Percentiles rank a stretch among this genome's conserved stretches.
These are phyloP conservation scores for Tirmania nivea DNA, from an alignment of 495 filamentous ascomycete species.

Conservation along the genomic window DNA sequence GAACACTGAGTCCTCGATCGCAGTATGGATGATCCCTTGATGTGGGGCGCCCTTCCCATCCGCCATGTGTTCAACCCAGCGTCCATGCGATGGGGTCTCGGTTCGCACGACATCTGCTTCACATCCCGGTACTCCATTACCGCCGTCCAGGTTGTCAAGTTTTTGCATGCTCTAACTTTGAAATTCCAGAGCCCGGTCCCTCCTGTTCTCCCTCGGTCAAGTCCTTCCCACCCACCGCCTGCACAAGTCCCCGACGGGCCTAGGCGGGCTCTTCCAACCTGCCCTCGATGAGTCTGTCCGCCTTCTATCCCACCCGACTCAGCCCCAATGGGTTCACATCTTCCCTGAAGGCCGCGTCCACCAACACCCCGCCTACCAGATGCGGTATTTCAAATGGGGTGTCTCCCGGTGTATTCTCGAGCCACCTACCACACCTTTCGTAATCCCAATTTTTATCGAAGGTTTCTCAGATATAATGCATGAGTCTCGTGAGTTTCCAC, in stretches of 20 bases:
- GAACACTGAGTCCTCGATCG: neutral
- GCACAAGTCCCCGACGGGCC: slow-evolving; percentile 44
- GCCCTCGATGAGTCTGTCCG: slow-evolving; percentile 70
- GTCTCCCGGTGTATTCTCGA: slow-evolving; percentile 76
- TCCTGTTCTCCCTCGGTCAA: slow-evolving; percentile 72
- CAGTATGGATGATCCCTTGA: slow-evolving; percentile 81
- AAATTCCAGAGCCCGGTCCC: slow-evolving; percentile 19
- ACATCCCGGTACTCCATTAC: slow-evolving; percentile 32
- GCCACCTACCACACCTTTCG: slow-evolving; percentile 52
- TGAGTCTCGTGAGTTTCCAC: slow-evolving; percentile 54
- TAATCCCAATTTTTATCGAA: slow-evolving; percentile 87
- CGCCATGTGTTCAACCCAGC: slow-evolving; percentile 43
- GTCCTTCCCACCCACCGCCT: slow-evolving; percentile 70
- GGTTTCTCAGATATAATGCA: slow-evolving; percentile 71
- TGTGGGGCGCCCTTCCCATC: slow-evolving; percentile 72
- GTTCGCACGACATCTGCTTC: slow-evolving; percentile 86
- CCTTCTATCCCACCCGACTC: slow-evolving; percentile 33
- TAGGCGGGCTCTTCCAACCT: slow-evolving; percentile 58
- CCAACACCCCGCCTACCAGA: slow-evolving; percentile 52
- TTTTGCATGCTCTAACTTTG: slow-evolving; percentile 1
- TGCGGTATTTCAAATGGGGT: slow-evolving; percentile 98
- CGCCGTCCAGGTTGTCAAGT: neutral
- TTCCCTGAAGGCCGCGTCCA: slow-evolving; percentile 91
- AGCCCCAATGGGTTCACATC: slow-evolving; percentile 56
- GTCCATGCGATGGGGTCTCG: slow-evolving; percentile 67